A percentile compares a stretch with the other conserved stretches of the same genome.
Conservation (phyloP, 805 yeast genomes). For the Candida oleophila region DNA sequence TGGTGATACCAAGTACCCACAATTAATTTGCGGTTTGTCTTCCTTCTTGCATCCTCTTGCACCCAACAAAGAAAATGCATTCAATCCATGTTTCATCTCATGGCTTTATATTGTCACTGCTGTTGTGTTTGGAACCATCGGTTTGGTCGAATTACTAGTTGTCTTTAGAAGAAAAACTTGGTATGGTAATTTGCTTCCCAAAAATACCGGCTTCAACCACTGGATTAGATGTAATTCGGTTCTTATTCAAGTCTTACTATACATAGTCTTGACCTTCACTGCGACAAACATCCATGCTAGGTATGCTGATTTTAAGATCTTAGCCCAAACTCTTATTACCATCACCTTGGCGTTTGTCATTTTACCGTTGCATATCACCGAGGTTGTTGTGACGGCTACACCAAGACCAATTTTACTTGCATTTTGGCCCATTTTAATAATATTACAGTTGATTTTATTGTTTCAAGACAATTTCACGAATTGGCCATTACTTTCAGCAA, state of each 20-base stretch:
- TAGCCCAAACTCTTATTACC: slow-evolving; percentile 13
- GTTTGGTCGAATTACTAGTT: not conserved
- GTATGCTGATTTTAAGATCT: slow-evolving; percentile 19
- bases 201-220: slow-evolving; percentile 25
- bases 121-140: not conserved
- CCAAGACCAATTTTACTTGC: slow-evolving; percentile 21
- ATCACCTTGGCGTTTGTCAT: slow-evolving; percentile 12
- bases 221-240: slow-evolving; percentile 20
- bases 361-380: slow-evolving; percentile 27
- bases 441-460: slow-evolving; percentile 17
- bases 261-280: slow-evolving; percentile 11
- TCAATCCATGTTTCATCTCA: slow-evolving; percentile 33
- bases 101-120: slow-evolving; percentile 11
- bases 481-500: slow-evolving; percentile 18
- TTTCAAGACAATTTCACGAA: slow-evolving; percentile 26
- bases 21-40: slow-evolving; percentile 10
- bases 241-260: slow-evolving; percentile 14
- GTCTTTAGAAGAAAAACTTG: not conserved
- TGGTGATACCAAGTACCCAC: slow-evolving; percentile 2
- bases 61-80: slow-evolving; percentile 27
- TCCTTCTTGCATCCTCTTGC: slow-evolving; percentile 20
- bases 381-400: slow-evolving; percentile 18
- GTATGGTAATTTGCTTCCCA: slow-evolving; percentile 19
- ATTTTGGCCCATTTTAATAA: slow-evolving; percentile 28
- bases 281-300: slow-evolving; percentile 21